Base-by-base conservation (phyloP, 345 rosid species). In the Bruguiera gymnorhiza region DNA sequence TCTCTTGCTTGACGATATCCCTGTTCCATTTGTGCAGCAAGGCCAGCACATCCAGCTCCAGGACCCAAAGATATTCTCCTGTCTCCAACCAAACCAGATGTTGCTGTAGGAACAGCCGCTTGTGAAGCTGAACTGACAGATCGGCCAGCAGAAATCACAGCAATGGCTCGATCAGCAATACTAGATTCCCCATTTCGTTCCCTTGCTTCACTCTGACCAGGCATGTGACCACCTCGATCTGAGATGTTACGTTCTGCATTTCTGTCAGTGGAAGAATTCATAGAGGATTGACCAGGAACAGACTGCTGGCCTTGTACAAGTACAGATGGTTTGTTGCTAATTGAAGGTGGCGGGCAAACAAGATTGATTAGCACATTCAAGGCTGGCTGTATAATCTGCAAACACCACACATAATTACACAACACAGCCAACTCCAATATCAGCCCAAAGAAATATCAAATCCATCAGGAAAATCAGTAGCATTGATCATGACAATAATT, bases 331-430 rank as follows among this genome's bases (percentile, higher is more conserved):
- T 85, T 95, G 63, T 89, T 89, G 85, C 97, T 95, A 71, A 95
- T 84, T 67, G 99, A 92, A 82, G 99, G 99, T 6, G 99, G 99
- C 51, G 98, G 97, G 69, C 99, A 95, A 72, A 95, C 99, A 77
- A 95, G 92, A 79, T 90, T 92, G 82, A 95, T 86, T 63, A 95
- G 82, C 72, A 92, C 96, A 81, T 85, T 90, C 68, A 95, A 80
- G 55, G 99, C 98, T 70, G 96, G 92, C 86, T 92, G 99, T 84
- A 92, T 86, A 54, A 90, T 90, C 99, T 95, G 86, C 82, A 84
- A 72, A 75, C 60, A 46, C 32, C 31, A 58, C 24, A 59, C 5
- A 84, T 43, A 34, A 61, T 21, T 58, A 62, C 61, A 74, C 18
- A 70, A 62, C 18, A 69, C 6, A 60, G 29, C 46, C 60, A 63